phyloP scores from a whole-genome alignment of 2,329 filamentous ascomycete genomes.

The Xylogone sp. region DNA sequence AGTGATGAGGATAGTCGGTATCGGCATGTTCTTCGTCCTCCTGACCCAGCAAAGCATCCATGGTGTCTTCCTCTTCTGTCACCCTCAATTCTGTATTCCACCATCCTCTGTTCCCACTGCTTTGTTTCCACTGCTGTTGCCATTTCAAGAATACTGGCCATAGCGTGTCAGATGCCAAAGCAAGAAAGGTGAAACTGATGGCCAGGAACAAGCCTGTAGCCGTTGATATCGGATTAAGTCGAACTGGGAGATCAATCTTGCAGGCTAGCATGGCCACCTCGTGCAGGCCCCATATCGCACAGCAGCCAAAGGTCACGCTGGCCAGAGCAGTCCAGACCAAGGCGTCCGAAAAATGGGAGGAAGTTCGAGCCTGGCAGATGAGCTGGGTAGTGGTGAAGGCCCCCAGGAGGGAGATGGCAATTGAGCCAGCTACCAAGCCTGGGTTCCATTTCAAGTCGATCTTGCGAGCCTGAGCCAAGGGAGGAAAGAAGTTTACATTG shows the following conservation, averaged over 20 bases:
- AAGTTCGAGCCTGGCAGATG: conserved; percentile 9
- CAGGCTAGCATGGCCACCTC: conserved; percentile 11
- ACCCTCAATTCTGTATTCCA: background rate
- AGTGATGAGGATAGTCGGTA: background rate
- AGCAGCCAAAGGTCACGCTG: conserved; percentile 10
- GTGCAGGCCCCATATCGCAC: conserved; percentile 10
- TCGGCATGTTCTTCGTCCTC: background rate
- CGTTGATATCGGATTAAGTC: conserved; percentile 5
- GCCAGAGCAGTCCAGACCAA: conserved; percentile 6
- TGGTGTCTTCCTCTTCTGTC: background rate
- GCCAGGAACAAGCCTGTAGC: conserved; percentile 7
- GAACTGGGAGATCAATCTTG: conserved; percentile 8
- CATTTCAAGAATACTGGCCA: conserved; percentile 1
- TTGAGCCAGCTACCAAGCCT: conserved; percentile 6
- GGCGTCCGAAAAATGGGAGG: conserved; percentile 3
- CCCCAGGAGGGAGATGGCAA: conserved; percentile 8
- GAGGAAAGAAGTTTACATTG: background rate
- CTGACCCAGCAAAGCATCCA: background rate
- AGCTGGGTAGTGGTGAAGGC: conserved; percentile 11
- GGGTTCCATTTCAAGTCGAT: conserved; percentile 8
- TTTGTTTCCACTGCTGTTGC: background rate
- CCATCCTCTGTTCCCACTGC: background rate
- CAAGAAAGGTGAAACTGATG: conserved; percentile 7
- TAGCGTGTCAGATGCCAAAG: conserved; percentile 4
- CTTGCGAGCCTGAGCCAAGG: background rate